These are phyloP conservation scores for Lactifluus pinguis DNA, from an alignment of 768 basidiomycete genomes.

Conservation along the genomic window DNA sequence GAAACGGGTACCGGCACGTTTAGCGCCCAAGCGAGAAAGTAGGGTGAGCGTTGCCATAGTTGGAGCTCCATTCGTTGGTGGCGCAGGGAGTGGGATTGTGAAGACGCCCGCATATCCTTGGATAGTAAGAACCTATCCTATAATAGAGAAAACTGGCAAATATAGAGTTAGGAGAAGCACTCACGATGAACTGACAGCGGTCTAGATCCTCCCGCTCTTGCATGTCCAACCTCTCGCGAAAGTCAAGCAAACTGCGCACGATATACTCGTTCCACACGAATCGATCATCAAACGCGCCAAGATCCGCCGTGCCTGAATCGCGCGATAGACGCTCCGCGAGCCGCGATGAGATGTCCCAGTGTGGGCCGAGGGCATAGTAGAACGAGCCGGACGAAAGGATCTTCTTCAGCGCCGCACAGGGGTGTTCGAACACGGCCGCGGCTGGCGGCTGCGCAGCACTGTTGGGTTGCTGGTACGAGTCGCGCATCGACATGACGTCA, in stretches of 20 bases:
- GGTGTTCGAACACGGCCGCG: slow-evolving; percentile 68
- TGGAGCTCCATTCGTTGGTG: slow-evolving; percentile 64
- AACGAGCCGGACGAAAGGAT: slow-evolving; percentile 89
- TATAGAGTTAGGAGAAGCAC: slow-evolving; percentile 23
- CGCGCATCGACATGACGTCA: slow-evolving; percentile 34
- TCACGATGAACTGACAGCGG: slow-evolving; percentile 73
- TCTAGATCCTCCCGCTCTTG: slow-evolving; percentile 70
- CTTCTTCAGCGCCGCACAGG: slow-evolving; percentile 82
- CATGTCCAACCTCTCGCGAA: slow-evolving; percentile 67
- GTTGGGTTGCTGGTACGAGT: slow-evolving; percentile 36
- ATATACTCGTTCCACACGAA: slow-evolving; percentile 97
- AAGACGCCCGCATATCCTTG: slow-evolving; percentile 90
- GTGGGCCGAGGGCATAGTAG: slow-evolving; percentile 76
- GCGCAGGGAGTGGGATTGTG: slow-evolving; percentile 67
- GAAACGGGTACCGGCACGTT: slow-evolving; percentile 93
- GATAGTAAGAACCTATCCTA: slow-evolving; percentile 66
- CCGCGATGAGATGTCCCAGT: slow-evolving; percentile 87
- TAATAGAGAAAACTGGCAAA: slow-evolving; percentile 7
- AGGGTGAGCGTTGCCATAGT: slow-evolving; percentile 67
- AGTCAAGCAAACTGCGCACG: slow-evolving; percentile 77
- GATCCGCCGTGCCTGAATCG: slow-evolving; percentile 38
- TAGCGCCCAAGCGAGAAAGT: slow-evolving; percentile 86
- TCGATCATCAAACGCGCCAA: slow-evolving; percentile 64
- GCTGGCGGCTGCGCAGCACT: slow-evolving; percentile 22
- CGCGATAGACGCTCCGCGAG: slow-evolving; percentile 59